Conservation (phyloP, 2,329 filamentous ascomycete species). For the Pseudogymnoascus sp. region DNA sequence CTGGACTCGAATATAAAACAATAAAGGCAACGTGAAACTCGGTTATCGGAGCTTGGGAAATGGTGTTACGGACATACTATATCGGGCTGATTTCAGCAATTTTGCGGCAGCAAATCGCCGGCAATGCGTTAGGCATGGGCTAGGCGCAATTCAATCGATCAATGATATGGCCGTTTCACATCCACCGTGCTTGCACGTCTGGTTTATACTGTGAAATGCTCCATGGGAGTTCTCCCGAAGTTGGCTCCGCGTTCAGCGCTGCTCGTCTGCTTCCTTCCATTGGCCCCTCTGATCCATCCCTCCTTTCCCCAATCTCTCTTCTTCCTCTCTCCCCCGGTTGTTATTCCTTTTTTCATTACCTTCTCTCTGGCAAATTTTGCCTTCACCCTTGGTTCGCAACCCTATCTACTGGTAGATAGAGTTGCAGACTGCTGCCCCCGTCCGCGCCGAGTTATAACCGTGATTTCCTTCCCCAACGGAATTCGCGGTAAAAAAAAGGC, state of each 20-base stretch:
- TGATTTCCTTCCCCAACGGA: conserved; percentile 66
- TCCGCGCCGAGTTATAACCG: conserved; percentile 80
- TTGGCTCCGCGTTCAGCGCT: conserved; percentile 24
- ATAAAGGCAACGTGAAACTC: conserved; percentile 12
- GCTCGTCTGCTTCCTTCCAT: conserved; percentile 9
- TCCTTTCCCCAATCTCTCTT: background rate
- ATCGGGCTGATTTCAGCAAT: conserved; percentile 9
- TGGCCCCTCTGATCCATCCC: background rate
- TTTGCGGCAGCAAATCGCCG: conserved; percentile 10
- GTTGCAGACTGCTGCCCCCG: background rate
- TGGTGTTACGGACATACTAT: conserved; percentile 12
- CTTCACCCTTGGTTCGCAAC: background rate
- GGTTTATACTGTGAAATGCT: conserved; percentile 55
- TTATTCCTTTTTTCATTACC: background rate
- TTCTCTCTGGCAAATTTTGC: background rate
- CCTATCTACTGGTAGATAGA: background rate
- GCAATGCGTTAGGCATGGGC: conserved; percentile 25
- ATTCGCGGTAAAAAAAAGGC: conserved; percentile 92
- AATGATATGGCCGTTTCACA: conserved; percentile 65
- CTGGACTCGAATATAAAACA: conserved; percentile 10
- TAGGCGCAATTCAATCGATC: conserved; percentile 31
- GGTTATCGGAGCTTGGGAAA: conserved; percentile 13
- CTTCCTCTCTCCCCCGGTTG: background rate
- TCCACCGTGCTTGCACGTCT: conserved; percentile 33
- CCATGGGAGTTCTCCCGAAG: conserved; percentile 72